Percentiles rank a stretch among this genome's conserved stretches.
Conservation (phyloP, 1,284 basidiomycete species). For the Abortiporus biennis region DNA sequence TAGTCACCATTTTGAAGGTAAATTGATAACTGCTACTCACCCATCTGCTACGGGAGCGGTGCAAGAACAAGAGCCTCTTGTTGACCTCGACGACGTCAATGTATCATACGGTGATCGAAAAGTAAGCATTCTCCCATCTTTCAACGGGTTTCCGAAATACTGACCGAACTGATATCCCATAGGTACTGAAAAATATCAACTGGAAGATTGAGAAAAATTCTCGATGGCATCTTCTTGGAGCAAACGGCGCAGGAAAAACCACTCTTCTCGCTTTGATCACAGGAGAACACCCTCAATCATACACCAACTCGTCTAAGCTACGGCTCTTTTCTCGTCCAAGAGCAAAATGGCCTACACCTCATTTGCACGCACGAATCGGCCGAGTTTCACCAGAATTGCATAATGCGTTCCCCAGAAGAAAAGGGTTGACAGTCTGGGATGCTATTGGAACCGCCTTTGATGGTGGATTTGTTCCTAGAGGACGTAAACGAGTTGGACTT, state of each 20-base stretch:
- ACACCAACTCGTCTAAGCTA: slow-evolving; percentile 67
- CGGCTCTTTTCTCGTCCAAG: slow-evolving; percentile 70
- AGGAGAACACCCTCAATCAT: slow-evolving; percentile 94
- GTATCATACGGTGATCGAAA: slow-evolving; percentile 67
- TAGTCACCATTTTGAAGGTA: too few relatives aligned
- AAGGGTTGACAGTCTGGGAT: slow-evolving; percentile 65
- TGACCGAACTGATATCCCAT: not conserved
- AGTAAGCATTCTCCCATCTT: slow-evolving; percentile 28
- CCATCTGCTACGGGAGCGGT: not conserved
- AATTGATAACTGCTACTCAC: not conserved
- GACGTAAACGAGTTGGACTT: slow-evolving; percentile 39
- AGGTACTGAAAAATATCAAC: slow-evolving; percentile 70
- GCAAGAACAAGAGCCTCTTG: slow-evolving; percentile 31
- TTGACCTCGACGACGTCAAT: slow-evolving; percentile 60
- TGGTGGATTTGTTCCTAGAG: slow-evolving; percentile 64
- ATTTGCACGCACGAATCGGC: slow-evolving; percentile 59
- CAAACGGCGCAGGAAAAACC: slow-evolving; percentile 94
- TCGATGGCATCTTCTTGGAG: slow-evolving; percentile 82
- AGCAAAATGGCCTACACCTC: slow-evolving; percentile 50
- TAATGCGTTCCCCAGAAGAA: slow-evolving; percentile 82
- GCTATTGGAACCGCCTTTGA: slow-evolving; percentile 84
- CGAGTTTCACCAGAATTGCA: slow-evolving; percentile 87
- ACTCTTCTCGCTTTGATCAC: slow-evolving; percentile 90
- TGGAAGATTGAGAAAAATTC: slow-evolving; percentile 81
- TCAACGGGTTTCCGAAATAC: slow-evolving; percentile 4